phyloP scores from a whole-genome alignment of 2,329 filamentous ascomycete species.

The Cryphonectria carpinicola region DNA sequence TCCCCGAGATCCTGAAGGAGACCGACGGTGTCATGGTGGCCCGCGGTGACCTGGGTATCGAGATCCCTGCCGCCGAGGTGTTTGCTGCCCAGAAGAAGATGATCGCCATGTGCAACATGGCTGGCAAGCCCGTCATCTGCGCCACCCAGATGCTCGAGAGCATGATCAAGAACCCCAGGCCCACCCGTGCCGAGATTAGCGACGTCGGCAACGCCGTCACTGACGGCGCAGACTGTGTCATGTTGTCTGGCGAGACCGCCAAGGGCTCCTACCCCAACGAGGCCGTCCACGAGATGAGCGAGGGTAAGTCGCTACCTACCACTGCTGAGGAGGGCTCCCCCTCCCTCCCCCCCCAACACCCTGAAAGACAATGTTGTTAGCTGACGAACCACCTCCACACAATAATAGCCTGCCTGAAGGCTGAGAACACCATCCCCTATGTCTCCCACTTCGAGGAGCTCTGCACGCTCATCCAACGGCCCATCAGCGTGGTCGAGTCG shows the following conservation, averaged over 20 bases:
- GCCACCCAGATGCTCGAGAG: constrained; percentile 99
- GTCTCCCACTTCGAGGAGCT: constrained; percentile 97
- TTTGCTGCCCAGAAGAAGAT: constrained; percentile 99
- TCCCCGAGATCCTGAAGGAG: constrained; percentile 91
- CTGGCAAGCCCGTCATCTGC: constrained; percentile 98
- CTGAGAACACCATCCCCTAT: constrained; percentile 96
- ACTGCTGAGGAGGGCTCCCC: no score
- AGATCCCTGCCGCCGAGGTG: constrained; percentile 97
- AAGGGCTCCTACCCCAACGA: constrained; percentile 95
- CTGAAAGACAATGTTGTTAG: neutral
- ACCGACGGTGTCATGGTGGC: constrained; percentile 99
- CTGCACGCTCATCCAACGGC: constrained; percentile 79
- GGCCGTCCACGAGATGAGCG: constrained; percentile 96
- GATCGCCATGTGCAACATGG: constrained; percentile 99
- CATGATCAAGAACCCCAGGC: constrained; percentile 99
- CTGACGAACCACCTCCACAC: constrained; percentile 6
- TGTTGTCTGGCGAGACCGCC: constrained; percentile 98
- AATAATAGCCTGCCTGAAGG: constrained; percentile 74
- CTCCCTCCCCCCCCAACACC: no score
- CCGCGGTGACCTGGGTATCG: constrained; percentile 96
- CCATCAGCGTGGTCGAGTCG: constrained; percentile 87
- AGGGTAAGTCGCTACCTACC: constrained; percentile 51
- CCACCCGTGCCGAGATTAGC: constrained; percentile 96
- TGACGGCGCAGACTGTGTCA: constrained; percentile 98
- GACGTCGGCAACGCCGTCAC: constrained; percentile 98